Conservation (phyloP, 495 filamentous ascomycete species). For the Oidiodendron maius region DNA sequence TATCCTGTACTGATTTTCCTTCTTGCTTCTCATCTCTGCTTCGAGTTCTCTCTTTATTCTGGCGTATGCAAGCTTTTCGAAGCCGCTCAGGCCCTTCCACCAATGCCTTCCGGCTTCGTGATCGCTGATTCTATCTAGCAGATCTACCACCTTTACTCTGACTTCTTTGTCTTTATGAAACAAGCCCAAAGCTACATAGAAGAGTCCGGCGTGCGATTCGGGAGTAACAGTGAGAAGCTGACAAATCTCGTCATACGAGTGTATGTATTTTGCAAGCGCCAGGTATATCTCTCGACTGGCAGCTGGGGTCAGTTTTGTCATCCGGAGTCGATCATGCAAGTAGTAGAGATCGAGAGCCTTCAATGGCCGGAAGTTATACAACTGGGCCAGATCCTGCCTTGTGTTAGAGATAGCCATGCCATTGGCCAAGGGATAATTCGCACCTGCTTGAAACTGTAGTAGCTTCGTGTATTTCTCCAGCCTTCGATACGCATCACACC, state of each 20-base stretch:
- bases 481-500: conserved; percentile 91
- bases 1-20: conserved; percentile 26
- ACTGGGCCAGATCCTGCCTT: conserved; percentile 52
- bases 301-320: conserved; percentile 61
- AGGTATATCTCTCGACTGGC: conserved; percentile 77
- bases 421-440: conserved; percentile 2
- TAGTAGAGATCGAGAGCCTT: conserved; percentile 82
- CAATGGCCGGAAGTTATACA: conserved; percentile 65
- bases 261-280: conserved; percentile 67
- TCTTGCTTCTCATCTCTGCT: conserved; percentile 27
- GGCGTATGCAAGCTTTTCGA: conserved; percentile 75
- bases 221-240: conserved; percentile 82
- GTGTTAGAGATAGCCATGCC: not conserved
- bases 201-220: conserved; percentile 82
- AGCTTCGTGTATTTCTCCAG: conserved; percentile 90
- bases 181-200: conserved; percentile 87
- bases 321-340: conserved; percentile 84
- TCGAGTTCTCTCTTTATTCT: conserved; percentile 62
- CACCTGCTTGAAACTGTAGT: conserved; percentile 90
- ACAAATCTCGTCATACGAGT: conserved; percentile 82
- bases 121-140: conserved; percentile 74
- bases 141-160: conserved; percentile 66
- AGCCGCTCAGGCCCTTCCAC: conserved; percentile 81
- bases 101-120: conserved; percentile 93
- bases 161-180: conserved; percentile 84